phyloP scores from a whole-genome alignment of 345 rosid genomes.

The Eucalyptus cloeziana region DNA sequence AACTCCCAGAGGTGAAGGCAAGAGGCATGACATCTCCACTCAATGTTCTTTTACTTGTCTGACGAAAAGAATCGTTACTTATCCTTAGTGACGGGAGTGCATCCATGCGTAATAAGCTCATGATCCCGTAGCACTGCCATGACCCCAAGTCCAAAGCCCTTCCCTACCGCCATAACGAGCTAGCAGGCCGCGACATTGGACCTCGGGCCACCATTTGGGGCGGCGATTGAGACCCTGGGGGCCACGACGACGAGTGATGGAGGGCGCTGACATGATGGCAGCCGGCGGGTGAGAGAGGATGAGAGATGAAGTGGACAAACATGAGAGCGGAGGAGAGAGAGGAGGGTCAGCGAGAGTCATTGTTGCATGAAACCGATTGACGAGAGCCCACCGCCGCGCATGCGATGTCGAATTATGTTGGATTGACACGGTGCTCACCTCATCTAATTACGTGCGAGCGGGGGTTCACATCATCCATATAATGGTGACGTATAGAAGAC shows the following conservation, averaged over 20 bases:
- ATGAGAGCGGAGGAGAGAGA: not conserved
- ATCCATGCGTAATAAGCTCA: not conserved
- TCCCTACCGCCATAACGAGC: not conserved
- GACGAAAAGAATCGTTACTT: not conserved
- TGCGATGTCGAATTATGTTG: not conserved
- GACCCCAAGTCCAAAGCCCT: not conserved
- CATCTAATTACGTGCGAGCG: not conserved
- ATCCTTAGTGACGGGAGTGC: not conserved
- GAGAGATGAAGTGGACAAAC: not conserved
- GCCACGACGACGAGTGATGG: not conserved
- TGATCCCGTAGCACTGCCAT: not conserved
- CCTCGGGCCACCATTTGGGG: not conserved
- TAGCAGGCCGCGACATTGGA: not conserved
- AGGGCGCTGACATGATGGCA: not conserved
- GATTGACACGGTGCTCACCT: not conserved
- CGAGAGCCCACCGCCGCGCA: too few species aligned
- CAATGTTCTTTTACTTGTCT: not conserved
- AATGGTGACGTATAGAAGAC: not conserved
- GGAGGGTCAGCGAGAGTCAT: not conserved
- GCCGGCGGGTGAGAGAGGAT: not conserved
- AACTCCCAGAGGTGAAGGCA: not conserved
- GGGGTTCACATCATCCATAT: not conserved
- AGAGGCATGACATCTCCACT: not conserved
- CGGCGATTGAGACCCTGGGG: not conserved
- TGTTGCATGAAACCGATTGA: not conserved